Evolutionary conservation across 1,284 basidiomycete genomes (phyloP).

Genomic region (Ustilago vetiveriae): DNA sequence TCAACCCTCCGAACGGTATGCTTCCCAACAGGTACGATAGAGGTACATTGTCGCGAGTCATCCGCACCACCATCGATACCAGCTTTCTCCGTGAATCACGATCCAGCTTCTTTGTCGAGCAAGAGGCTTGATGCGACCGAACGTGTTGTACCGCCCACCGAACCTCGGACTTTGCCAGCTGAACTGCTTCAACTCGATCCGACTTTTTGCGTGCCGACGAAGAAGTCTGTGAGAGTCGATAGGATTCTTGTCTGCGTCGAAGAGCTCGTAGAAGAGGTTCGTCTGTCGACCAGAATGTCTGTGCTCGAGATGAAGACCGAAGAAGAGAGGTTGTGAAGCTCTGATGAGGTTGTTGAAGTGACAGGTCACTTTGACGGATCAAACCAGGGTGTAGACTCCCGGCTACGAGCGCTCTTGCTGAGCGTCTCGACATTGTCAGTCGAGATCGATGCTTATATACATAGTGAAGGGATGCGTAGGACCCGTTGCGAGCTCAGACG

Average conservation of each 20-base stretch:
- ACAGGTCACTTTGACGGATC: neutral
- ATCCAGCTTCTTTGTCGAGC: neutral
- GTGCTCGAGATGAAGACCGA: neutral
- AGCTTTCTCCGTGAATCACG: slow-evolving; percentile 17
- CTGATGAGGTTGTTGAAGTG: neutral
- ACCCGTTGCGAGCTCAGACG: too few species aligned
- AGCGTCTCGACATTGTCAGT: too few species aligned
- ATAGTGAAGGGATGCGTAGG: too few species aligned
- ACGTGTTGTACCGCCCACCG: slow-evolving; percentile 36
- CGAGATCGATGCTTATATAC: too few species aligned
- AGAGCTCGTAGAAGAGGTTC: slow-evolving; percentile 15
- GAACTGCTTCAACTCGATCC: slow-evolving; percentile 17
- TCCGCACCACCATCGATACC: slow-evolving; percentile 13
- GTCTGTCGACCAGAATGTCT: slow-evolving; percentile 20
- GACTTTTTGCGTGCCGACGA: slow-evolving; percentile 15
- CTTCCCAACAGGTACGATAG: slow-evolving; percentile 35
- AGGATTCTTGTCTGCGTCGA: slow-evolving; percentile 23
- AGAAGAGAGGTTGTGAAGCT: neutral
- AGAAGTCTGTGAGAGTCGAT: slow-evolving; percentile 14
- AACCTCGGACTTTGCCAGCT: slow-evolving; percentile 30
- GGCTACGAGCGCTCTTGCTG: too few species aligned
- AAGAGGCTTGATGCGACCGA: slow-evolving; percentile 7
- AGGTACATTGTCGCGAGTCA: slow-evolving; percentile 28
- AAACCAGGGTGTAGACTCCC: too few species aligned
- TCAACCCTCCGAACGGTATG: slow-evolving; percentile 26